These are phyloP conservation scores for barrel medic (Medicago truncatula) DNA, from an alignment of 306 rosid genomes.

Conservation along the genomic window DNA sequence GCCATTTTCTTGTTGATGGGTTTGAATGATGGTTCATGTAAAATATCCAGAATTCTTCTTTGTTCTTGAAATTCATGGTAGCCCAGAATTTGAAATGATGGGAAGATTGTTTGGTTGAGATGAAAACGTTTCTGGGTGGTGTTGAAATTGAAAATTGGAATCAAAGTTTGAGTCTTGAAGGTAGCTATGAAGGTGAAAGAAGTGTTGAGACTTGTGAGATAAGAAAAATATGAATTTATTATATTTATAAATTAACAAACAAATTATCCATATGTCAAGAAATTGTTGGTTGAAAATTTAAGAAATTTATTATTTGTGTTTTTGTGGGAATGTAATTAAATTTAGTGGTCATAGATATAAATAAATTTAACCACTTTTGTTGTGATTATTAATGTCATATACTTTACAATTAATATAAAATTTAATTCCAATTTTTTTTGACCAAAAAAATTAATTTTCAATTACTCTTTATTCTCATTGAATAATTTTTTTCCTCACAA, in stretches of 20 bases:
- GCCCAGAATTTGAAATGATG: not conserved
- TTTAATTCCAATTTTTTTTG: too few species aligned
- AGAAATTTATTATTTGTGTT: too few species aligned
- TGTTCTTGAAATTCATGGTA: not conserved
- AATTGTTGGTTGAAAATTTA: too few species aligned
- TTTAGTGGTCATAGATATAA: too few species aligned
- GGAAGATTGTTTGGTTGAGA: not conserved
- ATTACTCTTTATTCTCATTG: too few species aligned
- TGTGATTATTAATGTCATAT: too few species aligned
- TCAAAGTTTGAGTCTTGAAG: slow-evolving; percentile 22
- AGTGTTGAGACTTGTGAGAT: slow-evolving; percentile 12
- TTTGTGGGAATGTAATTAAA: too few species aligned
- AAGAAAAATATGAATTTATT: not conserved
- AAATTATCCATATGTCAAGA: not conserved
- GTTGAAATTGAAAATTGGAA: not conserved
- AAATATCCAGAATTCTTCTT: not conserved
- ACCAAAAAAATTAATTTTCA: too few species aligned
- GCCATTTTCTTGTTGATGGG: not conserved
- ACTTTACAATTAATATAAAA: too few species aligned
- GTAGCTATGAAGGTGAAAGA: not conserved
- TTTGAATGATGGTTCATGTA: slow-evolving; percentile 18
- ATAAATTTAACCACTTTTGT: too few species aligned
- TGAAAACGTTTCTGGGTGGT: not conserved
- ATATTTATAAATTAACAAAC: not conserved
- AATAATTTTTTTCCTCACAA: too few species aligned